A percentile compares a stretch with the other conserved stretches of the same genome.
Conservation (phyloP, 2,329 filamentous ascomycete genomes). For the Sporothrix brasiliensis region DNA sequence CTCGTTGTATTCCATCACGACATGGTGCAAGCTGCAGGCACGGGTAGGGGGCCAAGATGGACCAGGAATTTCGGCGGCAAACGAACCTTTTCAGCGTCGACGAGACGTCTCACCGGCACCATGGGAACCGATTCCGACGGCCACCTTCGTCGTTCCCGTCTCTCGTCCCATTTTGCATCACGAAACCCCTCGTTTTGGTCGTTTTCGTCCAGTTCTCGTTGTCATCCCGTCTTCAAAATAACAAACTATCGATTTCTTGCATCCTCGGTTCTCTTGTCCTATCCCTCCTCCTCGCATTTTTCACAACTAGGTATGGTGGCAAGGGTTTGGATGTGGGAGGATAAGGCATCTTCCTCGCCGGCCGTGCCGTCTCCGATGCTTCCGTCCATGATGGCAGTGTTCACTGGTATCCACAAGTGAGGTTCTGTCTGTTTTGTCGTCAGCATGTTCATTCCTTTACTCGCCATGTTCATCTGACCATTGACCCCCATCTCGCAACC, state of each 20-base stretch:
- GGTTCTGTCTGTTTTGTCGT: neutral
- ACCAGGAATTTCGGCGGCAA: neutral
- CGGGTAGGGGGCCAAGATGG: neutral
- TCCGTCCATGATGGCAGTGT: slow-evolving; percentile 15
- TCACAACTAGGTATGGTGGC: neutral
- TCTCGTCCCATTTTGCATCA: neutral
- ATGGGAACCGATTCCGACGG: slow-evolving; percentile 11
- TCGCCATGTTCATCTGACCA: neutral
- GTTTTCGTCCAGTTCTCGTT: slow-evolving; percentile 3
- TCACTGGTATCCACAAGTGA: slow-evolving; percentile 4
- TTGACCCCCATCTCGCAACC: neutral
- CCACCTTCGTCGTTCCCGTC: neutral
- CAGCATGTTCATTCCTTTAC: neutral
- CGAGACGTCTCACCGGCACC: neutral
- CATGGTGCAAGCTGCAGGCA: neutral
- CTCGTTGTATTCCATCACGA: neutral
- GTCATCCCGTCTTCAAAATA: slow-evolving; percentile 1
- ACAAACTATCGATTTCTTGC: slow-evolving; percentile 16
- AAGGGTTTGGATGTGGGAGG: neutral
- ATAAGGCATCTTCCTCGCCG: neutral
- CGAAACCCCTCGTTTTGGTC: neutral
- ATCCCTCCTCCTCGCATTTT: neutral
- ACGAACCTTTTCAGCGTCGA: neutral
- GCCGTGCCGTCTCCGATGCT: neutral
- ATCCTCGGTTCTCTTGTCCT: neutral